These are phyloP conservation scores for Plectranthus barbatus DNA, from an alignment of 257 asterid genomes.

Conservation along the genomic window DNA sequence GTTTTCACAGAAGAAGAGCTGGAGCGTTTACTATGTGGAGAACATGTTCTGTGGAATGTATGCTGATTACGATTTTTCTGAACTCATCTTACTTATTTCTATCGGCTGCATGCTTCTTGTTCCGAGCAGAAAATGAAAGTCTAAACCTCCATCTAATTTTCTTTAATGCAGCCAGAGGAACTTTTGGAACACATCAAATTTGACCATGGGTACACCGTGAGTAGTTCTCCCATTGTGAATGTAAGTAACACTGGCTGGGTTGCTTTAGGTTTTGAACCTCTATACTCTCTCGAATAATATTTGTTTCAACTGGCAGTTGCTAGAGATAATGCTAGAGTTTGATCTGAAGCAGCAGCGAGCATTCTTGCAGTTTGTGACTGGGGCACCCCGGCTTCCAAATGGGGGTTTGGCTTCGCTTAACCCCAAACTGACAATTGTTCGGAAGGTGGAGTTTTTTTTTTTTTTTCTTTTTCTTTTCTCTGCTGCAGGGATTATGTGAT, in stretches of 20 bases:
- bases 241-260: slow-evolving; percentile 33
- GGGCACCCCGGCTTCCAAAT: slow-evolving; percentile 88
- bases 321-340: slow-evolving; percentile 80
- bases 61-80: slow-evolving; percentile 19
- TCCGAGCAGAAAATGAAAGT: not conserved
- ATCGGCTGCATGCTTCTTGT: not conserved
- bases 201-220: slow-evolving; percentile 91
- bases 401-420: slow-evolving; percentile 94
- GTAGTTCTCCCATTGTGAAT: slow-evolving; percentile 66
- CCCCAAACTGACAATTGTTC: slow-evolving; percentile 88
- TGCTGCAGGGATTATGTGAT: too few species aligned
- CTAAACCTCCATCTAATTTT: not conserved
- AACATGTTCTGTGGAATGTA: slow-evolving; percentile 77
- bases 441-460: slow-evolving; percentile 43
- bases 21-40: slow-evolving; percentile 85
- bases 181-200: slow-evolving; percentile 84
- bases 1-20: slow-evolving; percentile 80
- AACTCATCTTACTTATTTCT: not conserved
- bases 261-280: not conserved
- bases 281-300: not conserved
- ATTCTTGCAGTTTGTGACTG: slow-evolving; percentile 92
- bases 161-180: slow-evolving; percentile 50
- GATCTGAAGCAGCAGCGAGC: slow-evolving; percentile 68
- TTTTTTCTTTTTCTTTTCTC: too few species aligned
- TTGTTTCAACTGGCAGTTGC: slow-evolving; percentile 35